Conservation (phyloP, 306 rosid species). For the Prunus dulcis region DNA sequence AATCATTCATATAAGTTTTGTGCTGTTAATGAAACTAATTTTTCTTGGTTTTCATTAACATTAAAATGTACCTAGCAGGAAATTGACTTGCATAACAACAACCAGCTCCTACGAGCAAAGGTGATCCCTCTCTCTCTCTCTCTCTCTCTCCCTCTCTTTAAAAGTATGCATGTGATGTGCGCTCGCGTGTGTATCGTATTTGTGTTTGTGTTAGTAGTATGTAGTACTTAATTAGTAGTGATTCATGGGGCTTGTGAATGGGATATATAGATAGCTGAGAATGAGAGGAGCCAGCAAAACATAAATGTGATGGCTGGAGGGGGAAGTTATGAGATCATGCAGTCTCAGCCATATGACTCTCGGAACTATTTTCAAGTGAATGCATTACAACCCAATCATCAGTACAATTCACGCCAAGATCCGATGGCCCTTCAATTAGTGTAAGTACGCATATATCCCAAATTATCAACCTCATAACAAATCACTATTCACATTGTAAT, state of each 20-base stretch:
- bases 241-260: neutral
- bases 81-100: slow-evolving; percentile 76
- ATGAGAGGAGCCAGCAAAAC: slow-evolving; percentile 63
- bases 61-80: slow-evolving; percentile 48
- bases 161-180: neutral
- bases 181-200: neutral
- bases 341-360: slow-evolving; percentile 56
- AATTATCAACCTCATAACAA: neutral
- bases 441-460: slow-evolving; percentile 29
- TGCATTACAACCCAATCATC: slow-evolving; percentile 64
- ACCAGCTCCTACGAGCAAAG: slow-evolving; percentile 88
- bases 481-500: neutral
- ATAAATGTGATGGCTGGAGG: slow-evolving; percentile 44
- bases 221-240: neutral
- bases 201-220: neutral
- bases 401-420: slow-evolving; percentile 65
- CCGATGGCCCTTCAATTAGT: slow-evolving; percentile 78
- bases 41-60: neutral
- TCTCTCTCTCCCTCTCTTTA: neutral
- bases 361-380: slow-evolving; percentile 78
- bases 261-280: slow-evolving; percentile 67
- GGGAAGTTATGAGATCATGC: slow-evolving; percentile 56
- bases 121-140: slow-evolving; percentile 27
- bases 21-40: neutral
- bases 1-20: neutral